These are phyloP conservation scores for Taiozyma sp. DNA, from an alignment of 1,139 yeast genomes.

Conservation along the genomic window DNA sequence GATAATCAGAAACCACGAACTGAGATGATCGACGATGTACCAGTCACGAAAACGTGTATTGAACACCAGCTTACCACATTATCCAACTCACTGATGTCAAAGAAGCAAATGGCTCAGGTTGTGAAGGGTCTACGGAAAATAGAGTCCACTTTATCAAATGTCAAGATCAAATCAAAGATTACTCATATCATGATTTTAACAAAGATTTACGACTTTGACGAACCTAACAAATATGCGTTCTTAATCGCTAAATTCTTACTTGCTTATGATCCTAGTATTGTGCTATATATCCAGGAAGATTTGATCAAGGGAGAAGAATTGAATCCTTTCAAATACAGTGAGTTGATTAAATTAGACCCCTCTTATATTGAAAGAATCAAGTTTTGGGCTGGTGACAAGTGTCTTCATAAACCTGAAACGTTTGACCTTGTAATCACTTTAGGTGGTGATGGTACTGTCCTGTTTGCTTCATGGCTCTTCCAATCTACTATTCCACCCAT, in stretches of 20 bases:
- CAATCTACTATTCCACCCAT: conserved; percentile 82
- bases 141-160: conserved; percentile 44
- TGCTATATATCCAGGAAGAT: conserved; percentile 49
- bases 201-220: conserved; percentile 55
- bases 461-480: conserved; percentile 57
- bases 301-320: conserved; percentile 36
- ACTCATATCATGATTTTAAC: conserved; percentile 61
- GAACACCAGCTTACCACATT: conserved; percentile 20
- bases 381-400: conserved; percentile 55
- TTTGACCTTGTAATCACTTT: conserved; percentile 60
- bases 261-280: conserved; percentile 34
- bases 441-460: conserved; percentile 91
- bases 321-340: conserved; percentile 34
- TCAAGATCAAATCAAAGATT: conserved; percentile 58
- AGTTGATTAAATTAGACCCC: conserved; percentile 32
- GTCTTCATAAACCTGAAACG: conserved; percentile 40
- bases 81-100: conserved; percentile 23
- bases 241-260: conserved; percentile 58
- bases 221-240: conserved; percentile 50
- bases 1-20: conserved; percentile 5
- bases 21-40: conserved; percentile 1
- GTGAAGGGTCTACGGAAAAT: conserved; percentile 40
- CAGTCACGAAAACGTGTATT: conserved; percentile 7
- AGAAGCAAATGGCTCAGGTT: conserved; percentile 21
- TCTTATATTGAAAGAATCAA: conserved; percentile 34